phyloP scores from a whole-genome alignment of 1,139 yeast species.

The Arxiozyma heterogenica region DNA sequence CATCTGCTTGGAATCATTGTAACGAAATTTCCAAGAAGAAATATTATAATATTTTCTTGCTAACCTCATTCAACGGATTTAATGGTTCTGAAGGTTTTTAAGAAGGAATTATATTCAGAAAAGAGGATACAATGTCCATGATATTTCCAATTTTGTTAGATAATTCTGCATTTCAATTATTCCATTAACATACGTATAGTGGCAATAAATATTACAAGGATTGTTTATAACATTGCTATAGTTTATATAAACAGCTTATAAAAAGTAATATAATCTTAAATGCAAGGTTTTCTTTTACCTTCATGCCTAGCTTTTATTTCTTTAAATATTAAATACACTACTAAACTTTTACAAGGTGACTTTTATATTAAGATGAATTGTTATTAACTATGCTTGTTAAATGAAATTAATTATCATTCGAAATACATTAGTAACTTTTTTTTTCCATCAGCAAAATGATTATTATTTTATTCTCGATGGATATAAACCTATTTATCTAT shows the following conservation, averaged over 20 bases:
- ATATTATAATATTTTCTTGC: slow-evolving; percentile 51
- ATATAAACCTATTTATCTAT: too few species aligned
- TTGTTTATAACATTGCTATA: neutral
- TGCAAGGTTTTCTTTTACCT: too few species aligned
- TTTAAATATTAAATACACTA: too few species aligned
- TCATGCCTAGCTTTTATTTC: too few species aligned
- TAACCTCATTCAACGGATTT: slow-evolving; percentile 69
- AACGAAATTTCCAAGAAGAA: slow-evolving; percentile 55
- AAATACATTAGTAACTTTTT: too few species aligned
- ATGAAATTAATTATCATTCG: neutral
- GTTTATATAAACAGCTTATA: neutral
- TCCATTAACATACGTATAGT: neutral
- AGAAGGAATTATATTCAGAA: neutral
- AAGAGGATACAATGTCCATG: neutral
- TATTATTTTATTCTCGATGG: neutral
- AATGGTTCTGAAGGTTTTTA: slow-evolving; percentile 54
- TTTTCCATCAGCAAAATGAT: neutral
- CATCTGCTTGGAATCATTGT: slow-evolving; percentile 76
- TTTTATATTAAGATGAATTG: too few species aligned
- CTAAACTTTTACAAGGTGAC: neutral
- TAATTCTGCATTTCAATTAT: too few species aligned
- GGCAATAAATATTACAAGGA: too few species aligned
- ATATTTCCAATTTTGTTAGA: neutral
- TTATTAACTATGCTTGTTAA: neutral
- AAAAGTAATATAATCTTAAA: neutral